Evolutionary conservation across 2,329 filamentous ascomycete species (phyloP), one percentile per base, ranked within the genome.

Genomic region (Arthrocladium fulminans): DNA sequence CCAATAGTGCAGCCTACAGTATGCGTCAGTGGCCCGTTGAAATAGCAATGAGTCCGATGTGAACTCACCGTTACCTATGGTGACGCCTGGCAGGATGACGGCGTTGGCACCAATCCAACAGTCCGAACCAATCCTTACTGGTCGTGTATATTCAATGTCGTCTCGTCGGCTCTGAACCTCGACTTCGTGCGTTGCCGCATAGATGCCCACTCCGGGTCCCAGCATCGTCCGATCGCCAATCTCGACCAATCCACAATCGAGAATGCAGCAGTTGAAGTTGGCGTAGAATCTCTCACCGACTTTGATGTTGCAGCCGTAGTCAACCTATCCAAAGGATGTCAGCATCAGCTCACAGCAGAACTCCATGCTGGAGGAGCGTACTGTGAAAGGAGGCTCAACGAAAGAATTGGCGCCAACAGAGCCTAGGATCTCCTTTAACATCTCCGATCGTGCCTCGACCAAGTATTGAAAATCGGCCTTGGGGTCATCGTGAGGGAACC

Each of bases 291-390:
- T 67, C 35, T 76, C 68, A 6, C 81, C 81, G 0, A 84, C 67
- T 4, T 66, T 71, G 53, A 83, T 74, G 57, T 84, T 85, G 60
- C 76, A 77, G 1, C 81, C 81, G 50, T 84, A 84, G 60, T 84
- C 81, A 23, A 40, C 8, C 24, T 42, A 15, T 3, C 13, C n/a
- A n/a, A n/a, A n/a, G n/a, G 22, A 23, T 17, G 15, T 42, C 13
- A 25, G 13, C 13, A 25, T 27, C 83, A n/a, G n/a, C n/a, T n/a
- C n/a, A n/a, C n/a, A n/a, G n/a, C n/a, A n/a, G n/a, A n/a, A n/a
- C n/a, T n/a, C n/a, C n/a, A n/a, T n/a, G n/a, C n/a, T n/a, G n/a
- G n/a, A 29, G 7, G 5, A 5, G 17, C 32, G n/a, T 7, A 70
- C 32, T 29, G 68, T 70, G 48, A 85, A 68, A 0, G 80, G 79